Evolutionary conservation across 2,329 filamentous ascomycete species (phyloP), one percentile per base, ranked within the genome.

Genomic region (Penicillium janthinellum): DNA sequence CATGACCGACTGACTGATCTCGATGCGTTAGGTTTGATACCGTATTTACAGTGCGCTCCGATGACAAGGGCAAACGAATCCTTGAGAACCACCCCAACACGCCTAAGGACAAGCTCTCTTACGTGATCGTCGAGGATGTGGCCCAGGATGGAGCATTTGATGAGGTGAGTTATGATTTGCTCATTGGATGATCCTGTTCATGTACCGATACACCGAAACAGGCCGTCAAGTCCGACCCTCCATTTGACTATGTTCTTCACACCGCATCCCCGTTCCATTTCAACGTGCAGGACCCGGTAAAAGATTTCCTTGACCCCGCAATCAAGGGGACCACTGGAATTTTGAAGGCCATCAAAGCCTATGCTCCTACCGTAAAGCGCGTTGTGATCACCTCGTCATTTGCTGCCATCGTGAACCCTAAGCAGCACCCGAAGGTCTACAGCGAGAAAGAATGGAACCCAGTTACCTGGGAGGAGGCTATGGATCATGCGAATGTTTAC

Each of bases 181-280:
- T 25, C 17, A 17, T 25, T n/a, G 8, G 28, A 5, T 28, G 14
- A 22, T 15, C 6, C 5, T n/a, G 5, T 28, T 31, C 2, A 3
- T 22, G 11, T 34, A 39, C n/a, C 44, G 5, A 38, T n/a, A 38
- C 35, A 5, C 20, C 22, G 15, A 5, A 56, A 57, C 47, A 77
- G 73, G 85, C 84, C 15, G 82, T 88, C 50, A 79, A 85, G 63
- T 86, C 84, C 15, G 79, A 84, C 56, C 85, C 85, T 0, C 84
- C 86, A 0, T 90, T 94, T 63, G 88, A 91, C 67, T 87, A 84
- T 48, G 89, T 94, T 51, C 82, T 92, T 54, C 89, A 92, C 73
- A 91, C 89, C 5, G 89, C 90, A 2, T 88, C 85, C 0, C 90
- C 91, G 0, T 93, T 90, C 78, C 88, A 90, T 67, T 84, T 87